These are phyloP conservation scores for Teratosphaeria gauchensis DNA, from an alignment of 2,329 filamentous ascomycete genomes.

Conservation along the genomic window DNA sequence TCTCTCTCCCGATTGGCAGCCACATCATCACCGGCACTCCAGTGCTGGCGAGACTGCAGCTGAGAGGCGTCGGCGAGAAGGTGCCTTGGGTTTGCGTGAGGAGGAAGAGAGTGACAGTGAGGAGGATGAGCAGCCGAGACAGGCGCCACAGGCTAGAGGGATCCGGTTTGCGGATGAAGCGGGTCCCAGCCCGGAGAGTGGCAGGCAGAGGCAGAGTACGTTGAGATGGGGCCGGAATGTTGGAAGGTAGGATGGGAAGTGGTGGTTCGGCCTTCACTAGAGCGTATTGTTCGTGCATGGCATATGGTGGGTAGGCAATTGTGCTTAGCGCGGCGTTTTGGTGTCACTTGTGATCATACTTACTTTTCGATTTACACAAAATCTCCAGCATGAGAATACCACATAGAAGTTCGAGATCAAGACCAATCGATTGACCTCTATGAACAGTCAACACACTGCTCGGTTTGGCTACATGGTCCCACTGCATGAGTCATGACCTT, in stretches of 20 bases:
- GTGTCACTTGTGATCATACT: too few relatives aligned
- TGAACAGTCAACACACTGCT: too few relatives aligned
- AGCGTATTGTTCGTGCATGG: neutral
- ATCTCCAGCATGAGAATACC: too few relatives aligned
- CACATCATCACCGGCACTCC: constrained; percentile 9
- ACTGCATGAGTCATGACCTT: too few relatives aligned
- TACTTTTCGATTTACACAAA: too few relatives aligned
- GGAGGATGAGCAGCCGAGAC: constrained; percentile 28
- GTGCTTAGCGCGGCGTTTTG: neutral
- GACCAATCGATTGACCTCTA: too few relatives aligned
- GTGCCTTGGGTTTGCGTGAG: constrained; percentile 55
- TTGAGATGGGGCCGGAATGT: constrained; percentile 23
- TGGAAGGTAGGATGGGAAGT: constrained; percentile 7
- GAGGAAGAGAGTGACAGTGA: constrained; percentile 42
- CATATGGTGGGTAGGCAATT: neutral
- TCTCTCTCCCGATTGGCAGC: constrained; percentile 1
- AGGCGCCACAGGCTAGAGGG: constrained; percentile 6
- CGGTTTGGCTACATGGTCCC: too few relatives aligned
- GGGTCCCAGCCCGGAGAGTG: neutral
- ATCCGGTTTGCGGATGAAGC: constrained; percentile 22
- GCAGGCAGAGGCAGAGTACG: constrained; percentile 15
- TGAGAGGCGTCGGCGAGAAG: constrained; percentile 62
- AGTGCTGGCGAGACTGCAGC: constrained; percentile 57
- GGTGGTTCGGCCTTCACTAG: neutral
- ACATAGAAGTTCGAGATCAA: too few relatives aligned